Percentiles rank a stretch among this genome's conserved stretches.
Evolutionary conservation across 768 basidiomycete species (phyloP).

Genomic region (Lactarius evosmus): DNA sequence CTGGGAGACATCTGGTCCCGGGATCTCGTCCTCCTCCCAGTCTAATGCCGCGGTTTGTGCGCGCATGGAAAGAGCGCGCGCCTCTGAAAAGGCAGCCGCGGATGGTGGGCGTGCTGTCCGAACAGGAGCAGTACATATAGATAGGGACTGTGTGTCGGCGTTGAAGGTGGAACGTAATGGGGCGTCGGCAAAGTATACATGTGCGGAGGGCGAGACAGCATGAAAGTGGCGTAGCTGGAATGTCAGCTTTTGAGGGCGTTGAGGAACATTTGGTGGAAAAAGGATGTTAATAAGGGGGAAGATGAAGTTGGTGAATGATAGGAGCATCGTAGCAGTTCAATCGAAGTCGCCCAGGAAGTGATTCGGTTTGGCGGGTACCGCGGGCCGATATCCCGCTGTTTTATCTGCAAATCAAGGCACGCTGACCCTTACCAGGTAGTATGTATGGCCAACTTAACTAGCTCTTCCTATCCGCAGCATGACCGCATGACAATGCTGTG

Average conservation of each 20-base stretch:
- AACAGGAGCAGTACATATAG: neutral
- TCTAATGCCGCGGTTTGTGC: constrained; percentile 43
- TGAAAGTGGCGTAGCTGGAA: constrained; percentile 65
- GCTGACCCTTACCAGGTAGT: neutral
- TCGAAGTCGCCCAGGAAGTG: neutral
- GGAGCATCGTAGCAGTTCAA: constrained; percentile 1
- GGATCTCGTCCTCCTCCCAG: constrained; percentile 77
- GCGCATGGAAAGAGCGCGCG: constrained; percentile 31
- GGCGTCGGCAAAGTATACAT: constrained; percentile 55
- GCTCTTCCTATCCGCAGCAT: neutral
- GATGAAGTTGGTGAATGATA: constrained; percentile 5
- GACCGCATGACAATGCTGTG: neutral
- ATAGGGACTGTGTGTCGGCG: constrained; percentile 14
- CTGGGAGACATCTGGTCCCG: constrained; percentile 72
- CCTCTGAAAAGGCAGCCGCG: neutral
- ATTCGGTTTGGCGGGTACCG: neutral
- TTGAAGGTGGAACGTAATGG: constrained; percentile 28
- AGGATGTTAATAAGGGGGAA: constrained; percentile 1
- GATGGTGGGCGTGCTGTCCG: constrained; percentile 17
- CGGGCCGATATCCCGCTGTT: neutral
- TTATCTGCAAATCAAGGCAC: too few relatives aligned
- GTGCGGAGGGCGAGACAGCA: constrained; percentile 44
- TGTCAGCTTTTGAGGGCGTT: constrained; percentile 20
- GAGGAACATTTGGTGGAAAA: neutral
- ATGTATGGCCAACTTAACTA: neutral